These are phyloP conservation scores for Apiospora kogelbergensis DNA, from an alignment of 2,329 filamentous ascomycete species.

Conservation along the genomic window DNA sequence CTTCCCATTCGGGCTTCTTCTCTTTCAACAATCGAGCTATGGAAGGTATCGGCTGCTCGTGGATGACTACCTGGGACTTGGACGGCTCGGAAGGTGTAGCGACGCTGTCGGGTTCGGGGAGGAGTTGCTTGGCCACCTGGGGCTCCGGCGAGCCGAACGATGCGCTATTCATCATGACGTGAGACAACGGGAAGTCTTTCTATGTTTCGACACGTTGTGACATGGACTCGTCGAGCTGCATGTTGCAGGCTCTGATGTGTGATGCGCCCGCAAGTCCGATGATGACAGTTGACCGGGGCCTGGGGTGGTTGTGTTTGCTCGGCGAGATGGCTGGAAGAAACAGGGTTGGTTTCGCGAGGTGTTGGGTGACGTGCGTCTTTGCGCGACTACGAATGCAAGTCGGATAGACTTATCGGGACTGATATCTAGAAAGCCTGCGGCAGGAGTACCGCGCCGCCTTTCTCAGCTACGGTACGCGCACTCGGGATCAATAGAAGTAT, in stretches of 20 bases:
- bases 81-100: slow-evolving; percentile 17
- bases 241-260: slow-evolving; percentile 1
- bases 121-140: not conserved
- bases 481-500: not conserved
- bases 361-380: not conserved
- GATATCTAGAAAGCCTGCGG: not conserved
- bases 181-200: not conserved
- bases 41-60: slow-evolving; percentile 21
- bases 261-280: not conserved
- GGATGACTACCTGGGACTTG: slow-evolving; percentile 19
- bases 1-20: slow-evolving; percentile 66
- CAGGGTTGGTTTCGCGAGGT: not conserved
- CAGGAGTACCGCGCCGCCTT: not conserved
- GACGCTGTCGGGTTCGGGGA: not conserved
- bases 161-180: slow-evolving; percentile 4
- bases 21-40: slow-evolving; percentile 50
- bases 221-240: slow-evolving; percentile 5
- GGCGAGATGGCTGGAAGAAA: not conserved
- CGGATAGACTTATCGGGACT: not conserved
- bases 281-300: not conserved
- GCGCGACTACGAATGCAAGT: not conserved
- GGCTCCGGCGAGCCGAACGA: not conserved
- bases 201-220: not conserved
- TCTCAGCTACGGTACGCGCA: not conserved
- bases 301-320: not conserved